Evolutionary conservation across 352 stramenopile species (phyloP).

Genomic region (Phytophthora fragariaefolia): DNA sequence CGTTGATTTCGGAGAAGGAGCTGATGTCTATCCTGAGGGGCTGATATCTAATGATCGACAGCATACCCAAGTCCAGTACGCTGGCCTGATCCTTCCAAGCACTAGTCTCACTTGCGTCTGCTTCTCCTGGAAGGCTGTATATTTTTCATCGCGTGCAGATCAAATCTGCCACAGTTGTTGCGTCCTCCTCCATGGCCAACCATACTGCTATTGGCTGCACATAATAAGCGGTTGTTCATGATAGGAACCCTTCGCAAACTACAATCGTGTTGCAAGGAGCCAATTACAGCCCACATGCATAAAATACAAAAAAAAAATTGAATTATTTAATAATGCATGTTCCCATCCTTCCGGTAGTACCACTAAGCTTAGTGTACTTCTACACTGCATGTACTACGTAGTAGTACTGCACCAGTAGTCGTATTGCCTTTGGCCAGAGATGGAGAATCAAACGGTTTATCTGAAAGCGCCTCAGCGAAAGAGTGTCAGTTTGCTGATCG

Average conservation of each 20-base stretch:
- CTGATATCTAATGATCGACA: conserved; percentile 82
- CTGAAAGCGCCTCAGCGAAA: too few relatives aligned
- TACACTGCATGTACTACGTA: too few relatives aligned
- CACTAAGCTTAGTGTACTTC: too few relatives aligned
- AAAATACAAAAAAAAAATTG: background rate
- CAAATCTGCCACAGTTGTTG: conserved; percentile 91
- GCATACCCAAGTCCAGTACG: conserved; percentile 82
- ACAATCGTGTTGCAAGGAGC: conserved; percentile 82
- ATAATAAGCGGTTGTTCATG: conserved; percentile 90
- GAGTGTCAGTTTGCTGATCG: too few relatives aligned
- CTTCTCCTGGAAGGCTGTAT: background rate
- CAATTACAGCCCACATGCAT: conserved; percentile 83
- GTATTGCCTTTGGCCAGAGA: too few relatives aligned
- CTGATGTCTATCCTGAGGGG: conserved; percentile 89
- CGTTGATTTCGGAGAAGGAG: conserved; percentile 44
- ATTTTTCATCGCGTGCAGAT: conserved; percentile 73
- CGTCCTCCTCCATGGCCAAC: conserved; percentile 62
- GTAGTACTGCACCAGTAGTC: too few relatives aligned
- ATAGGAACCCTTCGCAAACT: conserved; percentile 89
- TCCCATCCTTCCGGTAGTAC: background rate
- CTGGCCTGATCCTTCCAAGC: conserved; percentile 81
- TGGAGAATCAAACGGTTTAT: too few relatives aligned
- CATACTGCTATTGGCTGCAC: conserved; percentile 89
- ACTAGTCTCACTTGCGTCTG: background rate
- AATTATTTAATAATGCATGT: background rate